Base-by-base conservation (phyloP, 2,329 filamentous ascomycete species). In the Colletotrichum salicis region DNA sequence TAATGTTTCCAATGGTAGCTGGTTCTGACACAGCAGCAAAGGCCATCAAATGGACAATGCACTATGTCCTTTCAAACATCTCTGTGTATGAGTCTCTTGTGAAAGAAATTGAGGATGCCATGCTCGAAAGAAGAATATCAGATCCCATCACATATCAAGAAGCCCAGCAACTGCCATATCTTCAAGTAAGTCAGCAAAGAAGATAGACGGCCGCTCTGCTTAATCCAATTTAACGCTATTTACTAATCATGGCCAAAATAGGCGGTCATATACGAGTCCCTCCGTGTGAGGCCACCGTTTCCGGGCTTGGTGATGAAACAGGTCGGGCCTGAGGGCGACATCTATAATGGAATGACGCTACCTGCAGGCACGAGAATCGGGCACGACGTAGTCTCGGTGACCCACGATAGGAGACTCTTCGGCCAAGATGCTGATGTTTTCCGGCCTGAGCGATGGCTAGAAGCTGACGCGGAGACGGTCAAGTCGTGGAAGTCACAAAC, bases 191-290 rank as follows among this genome's bases (percentile, higher is more conserved):
- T n/a, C 27, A 5, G 3, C 27, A 29, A 29, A 29, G 27, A 62
- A 6, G 4, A 3, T 1, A 24, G 11, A 48, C 13, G 0, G 29
- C 29, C 24, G 4, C 10, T n/a, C 24, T 48, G 24, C 15, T 27
- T 1, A 4, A n/a, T 62, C 2, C 8, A 8, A 54, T 1, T 11
- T 1, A 6, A 4, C n/a, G 1, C 12, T 13, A 1, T 8, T 2
- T 11, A 3, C 8, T 57, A 1, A 64, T 8, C 35, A 2, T 7
- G 1, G 1, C 3, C 19, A 2, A 22, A 33, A 15, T 80, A 86
- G 55, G 87, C 87, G 2, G 84, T 87, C 4, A 81, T 90, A 13
- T 84, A 84, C 29, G 89, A 91, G 76, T 82, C 84, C 0, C 78
- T 86, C 73, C 83, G 87, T 4, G 76, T 88, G 13, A 85, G 87